Base-by-base conservation (phyloP, 2,329 filamentous ascomycete species). In the Fusarium phyllophilum region DNA sequence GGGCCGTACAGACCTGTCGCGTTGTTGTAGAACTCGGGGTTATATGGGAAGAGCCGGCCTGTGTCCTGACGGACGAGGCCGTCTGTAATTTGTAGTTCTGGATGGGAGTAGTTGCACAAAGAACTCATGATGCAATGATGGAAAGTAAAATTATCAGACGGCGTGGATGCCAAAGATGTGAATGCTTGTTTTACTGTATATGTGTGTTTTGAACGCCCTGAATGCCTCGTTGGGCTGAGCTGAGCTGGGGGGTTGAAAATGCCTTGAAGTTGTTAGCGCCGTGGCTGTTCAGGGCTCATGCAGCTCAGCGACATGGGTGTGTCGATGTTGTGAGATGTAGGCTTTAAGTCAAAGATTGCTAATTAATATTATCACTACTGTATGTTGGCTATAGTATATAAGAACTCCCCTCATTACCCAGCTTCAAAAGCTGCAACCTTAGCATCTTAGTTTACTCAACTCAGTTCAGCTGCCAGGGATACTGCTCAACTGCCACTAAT, bases 61-160 rank as follows among this genome's bases (percentile, higher is more conserved):
- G 42, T 29, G 1, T 55, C 41, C 8, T 70, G 66, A 13, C 38
- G 66, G 7, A 26, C 17, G 3, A 70, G 38, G 6, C 44, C 48
- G 18, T 66, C 48, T 24, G 60, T 66, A 6, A 66, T 42, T 51
- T 66, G 59, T 6, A 55, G 48, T 6, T 70, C 66, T 6, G 60
- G 68, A 1, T 70, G 66, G 8, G 54, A 66, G 10, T 70, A 70
- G 29, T 70, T 70, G 29, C 66, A 70, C 17, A 70, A 44, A n/a
- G 48, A 56, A 42, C 42, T 41, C 66, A 70, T 70, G 7, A 22
- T n/a, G n/a, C n/a, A 18, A 5, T 14, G 1, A 8, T 6, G 10
- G 26, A 15, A 18, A 13, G 4, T 1, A 14, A 22, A 13, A 4
- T 10, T 10, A 8, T 15, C 8, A 7, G n/a, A 29, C n/a, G 29